These are phyloP conservation scores for Ogataea philodendri DNA, from an alignment of 805 yeast species.

Conservation along the genomic window DNA sequence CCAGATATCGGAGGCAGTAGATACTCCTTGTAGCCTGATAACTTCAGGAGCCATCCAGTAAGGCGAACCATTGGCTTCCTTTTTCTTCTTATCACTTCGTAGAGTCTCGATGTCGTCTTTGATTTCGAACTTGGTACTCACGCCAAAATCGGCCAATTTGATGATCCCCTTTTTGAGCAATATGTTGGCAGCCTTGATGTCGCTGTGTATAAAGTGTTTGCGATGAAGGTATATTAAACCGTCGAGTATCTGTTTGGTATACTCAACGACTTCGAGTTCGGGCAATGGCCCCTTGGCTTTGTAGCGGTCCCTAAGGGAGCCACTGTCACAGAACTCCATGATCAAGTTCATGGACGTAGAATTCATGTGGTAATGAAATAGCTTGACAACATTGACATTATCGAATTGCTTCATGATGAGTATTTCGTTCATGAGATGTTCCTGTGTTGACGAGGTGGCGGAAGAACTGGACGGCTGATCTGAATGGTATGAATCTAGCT, in stretches of 20 bases:
- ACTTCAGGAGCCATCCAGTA: constrained; percentile 99
- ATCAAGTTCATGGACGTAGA: constrained; percentile 53
- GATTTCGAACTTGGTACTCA: constrained; percentile 62
- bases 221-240: constrained; percentile 66
- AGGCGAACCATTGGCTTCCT: constrained; percentile 76
- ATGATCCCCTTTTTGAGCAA: constrained; percentile 55
- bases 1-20: constrained; percentile 90
- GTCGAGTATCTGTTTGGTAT: constrained; percentile 51
- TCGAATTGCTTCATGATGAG: constrained; percentile 60
- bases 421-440: constrained; percentile 61
- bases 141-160: constrained; percentile 77
- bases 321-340: constrained; percentile 64
- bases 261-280: constrained; percentile 49
- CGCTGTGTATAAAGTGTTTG: constrained; percentile 77
- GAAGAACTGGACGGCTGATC: constrained; percentile 7
- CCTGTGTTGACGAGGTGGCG: constrained; percentile 8
- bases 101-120: constrained; percentile 64
- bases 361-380: constrained; percentile 64
- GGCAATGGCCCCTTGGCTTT: constrained; percentile 52
- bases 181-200: constrained; percentile 74
- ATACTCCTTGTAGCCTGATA: constrained; percentile 77
- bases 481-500: constrained; percentile 9
- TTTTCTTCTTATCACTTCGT: constrained; percentile 34
- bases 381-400: constrained; percentile 66
- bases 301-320: constrained; percentile 57